phyloP scores from a whole-genome alignment of 306 rosid genomes.

The Mimosa pudica region DNA sequence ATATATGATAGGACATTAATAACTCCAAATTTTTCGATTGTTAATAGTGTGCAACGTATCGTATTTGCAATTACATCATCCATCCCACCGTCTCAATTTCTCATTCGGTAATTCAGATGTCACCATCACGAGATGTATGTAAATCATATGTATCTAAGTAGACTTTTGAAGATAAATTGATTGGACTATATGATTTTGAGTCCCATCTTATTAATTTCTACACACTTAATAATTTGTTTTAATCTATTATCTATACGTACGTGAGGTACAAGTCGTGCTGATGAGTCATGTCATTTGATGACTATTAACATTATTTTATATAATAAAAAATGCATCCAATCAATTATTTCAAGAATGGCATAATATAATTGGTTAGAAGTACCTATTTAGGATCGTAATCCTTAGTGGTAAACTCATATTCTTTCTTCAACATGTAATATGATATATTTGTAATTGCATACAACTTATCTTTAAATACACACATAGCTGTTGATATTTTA shows the following conservation, averaged over 20 bases:
- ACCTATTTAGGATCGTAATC: too few species aligned
- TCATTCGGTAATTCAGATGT: not conserved
- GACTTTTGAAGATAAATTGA: not conserved
- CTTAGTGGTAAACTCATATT: too few species aligned
- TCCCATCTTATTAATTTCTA: not conserved
- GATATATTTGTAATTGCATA: too few species aligned
- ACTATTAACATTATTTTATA: not conserved
- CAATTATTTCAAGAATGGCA: too few species aligned
- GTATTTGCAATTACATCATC: conserved; percentile 24
- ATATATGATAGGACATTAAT: not conserved
- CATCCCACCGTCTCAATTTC: conserved; percentile 27
- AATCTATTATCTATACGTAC: not conserved
- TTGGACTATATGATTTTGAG: not conserved
- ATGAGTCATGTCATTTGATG: not conserved
- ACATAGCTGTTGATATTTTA: too few species aligned
- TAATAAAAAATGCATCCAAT: too few species aligned
- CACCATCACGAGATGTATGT: not conserved
- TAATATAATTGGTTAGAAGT: too few species aligned
- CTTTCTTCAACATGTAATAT: too few species aligned
- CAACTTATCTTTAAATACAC: too few species aligned
- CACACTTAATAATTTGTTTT: not conserved
- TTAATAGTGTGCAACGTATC: conserved; percentile 16
- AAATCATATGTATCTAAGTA: not conserved
- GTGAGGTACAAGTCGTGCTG: not conserved
- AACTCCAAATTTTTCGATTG: conserved; percentile 4